A percentile compares a stretch with the other conserved stretches of the same genome.
Conservation (phyloP, 306 rosid genomes). For the Quillaja saponaria region DNA sequence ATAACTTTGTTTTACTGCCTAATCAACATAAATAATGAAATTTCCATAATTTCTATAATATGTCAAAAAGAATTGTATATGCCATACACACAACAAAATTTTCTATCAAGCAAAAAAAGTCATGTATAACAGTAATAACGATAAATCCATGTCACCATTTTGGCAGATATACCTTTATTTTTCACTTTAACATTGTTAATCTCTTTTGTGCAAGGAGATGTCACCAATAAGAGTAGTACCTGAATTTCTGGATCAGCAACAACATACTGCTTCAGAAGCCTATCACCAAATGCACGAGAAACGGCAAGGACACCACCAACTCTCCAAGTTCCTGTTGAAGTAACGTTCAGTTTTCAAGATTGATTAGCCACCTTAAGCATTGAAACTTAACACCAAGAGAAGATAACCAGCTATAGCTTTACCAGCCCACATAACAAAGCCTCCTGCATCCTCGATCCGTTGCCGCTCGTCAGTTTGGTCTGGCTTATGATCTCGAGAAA, state of each 20-base stretch:
- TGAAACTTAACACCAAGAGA: conserved; percentile 4
- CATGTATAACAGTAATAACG: conserved; percentile 9
- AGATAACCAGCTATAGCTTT: conserved; percentile 22
- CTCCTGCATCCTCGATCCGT: conserved; percentile 92
- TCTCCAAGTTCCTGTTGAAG: conserved; percentile 89
- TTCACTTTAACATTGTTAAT: background rate
- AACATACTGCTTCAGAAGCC: conserved; percentile 92
- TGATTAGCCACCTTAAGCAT: background rate
- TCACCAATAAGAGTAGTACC: conserved; percentile 41
- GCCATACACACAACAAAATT: background rate
- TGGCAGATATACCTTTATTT: background rate
- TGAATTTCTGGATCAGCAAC: conserved; percentile 98
- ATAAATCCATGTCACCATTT: background rate
- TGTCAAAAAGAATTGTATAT: background rate
- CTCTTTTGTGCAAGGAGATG: conserved; percentile 6
- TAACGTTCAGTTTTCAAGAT: conserved; percentile 21
- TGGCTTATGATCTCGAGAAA: conserved; percentile 96
- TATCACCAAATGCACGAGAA: conserved; percentile 97
- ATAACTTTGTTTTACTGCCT: conserved; percentile 19
- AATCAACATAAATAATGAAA: conserved; percentile 3
- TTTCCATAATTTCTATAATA: background rate
- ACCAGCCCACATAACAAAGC: conserved; percentile 99
- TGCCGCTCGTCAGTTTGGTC: conserved; percentile 97
- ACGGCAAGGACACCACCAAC: conserved; percentile 99
- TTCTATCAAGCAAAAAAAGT: background rate